Percentiles rank a stretch among this genome's conserved stretches.
Evolutionary conservation across 1,284 basidiomycete species (phyloP).

Genomic region (Pseudozyma sp.): DNA sequence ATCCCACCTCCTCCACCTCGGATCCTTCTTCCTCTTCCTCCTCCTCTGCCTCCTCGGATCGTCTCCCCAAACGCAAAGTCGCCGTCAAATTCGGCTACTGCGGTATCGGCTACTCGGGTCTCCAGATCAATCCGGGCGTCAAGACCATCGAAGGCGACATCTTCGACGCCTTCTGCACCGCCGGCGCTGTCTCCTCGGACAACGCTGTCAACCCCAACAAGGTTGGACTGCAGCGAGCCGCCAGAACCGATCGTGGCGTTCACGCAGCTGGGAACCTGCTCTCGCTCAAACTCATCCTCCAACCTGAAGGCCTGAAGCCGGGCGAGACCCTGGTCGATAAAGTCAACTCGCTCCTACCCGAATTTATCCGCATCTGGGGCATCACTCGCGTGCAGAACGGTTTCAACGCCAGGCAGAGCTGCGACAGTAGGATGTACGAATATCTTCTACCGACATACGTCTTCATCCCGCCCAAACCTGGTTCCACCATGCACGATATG

Average conservation of each 20-base stretch:
- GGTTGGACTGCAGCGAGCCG: slow-evolving; percentile 86
- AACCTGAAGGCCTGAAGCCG: slow-evolving; percentile 68
- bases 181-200: slow-evolving; percentile 89
- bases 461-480: slow-evolving; percentile 88
- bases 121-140: slow-evolving; percentile 82
- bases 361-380: slow-evolving; percentile 92
- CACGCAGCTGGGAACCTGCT: slow-evolving; percentile 93
- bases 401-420: slow-evolving; percentile 83
- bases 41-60: slow-evolving; percentile 10
- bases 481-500: slow-evolving; percentile 65
- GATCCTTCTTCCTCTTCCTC: background rate
- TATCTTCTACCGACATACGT: slow-evolving; percentile 96
- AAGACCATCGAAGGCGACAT: slow-evolving; percentile 91
- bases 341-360: slow-evolving; percentile 87
- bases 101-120: slow-evolving; percentile 82
- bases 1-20: background rate
- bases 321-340: slow-evolving; percentile 74
- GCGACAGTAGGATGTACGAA: slow-evolving; percentile 92
- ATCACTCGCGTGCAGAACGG: slow-evolving; percentile 88
- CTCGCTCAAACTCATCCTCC: slow-evolving; percentile 66
- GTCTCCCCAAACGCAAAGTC: slow-evolving; percentile 73
- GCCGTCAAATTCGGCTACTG: slow-evolving; percentile 73
- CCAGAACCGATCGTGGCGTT: slow-evolving; percentile 95
- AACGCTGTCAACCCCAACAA: slow-evolving; percentile 92
- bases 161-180: slow-evolving; percentile 87